These are phyloP conservation scores for Mortierella alpina DNA, from an alignment of 192 early-diverging fungal species.

Conservation along the genomic window DNA sequence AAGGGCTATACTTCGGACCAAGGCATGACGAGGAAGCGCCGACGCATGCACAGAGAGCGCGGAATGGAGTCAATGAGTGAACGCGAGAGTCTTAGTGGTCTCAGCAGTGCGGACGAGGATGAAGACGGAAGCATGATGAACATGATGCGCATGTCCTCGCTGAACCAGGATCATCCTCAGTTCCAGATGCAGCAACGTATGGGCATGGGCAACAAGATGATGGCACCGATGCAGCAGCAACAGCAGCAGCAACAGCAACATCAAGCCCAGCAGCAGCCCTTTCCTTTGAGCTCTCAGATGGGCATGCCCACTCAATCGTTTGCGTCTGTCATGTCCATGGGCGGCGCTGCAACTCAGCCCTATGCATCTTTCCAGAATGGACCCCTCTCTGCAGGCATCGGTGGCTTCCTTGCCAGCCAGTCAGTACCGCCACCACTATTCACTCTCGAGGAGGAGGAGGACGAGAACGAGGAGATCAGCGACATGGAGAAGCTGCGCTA, in stretches of 20 bases:
- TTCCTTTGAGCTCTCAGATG: conserved; percentile 9
- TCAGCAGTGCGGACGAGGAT: conserved; percentile 48
- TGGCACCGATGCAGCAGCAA: conserved; percentile 6
- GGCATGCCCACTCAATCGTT: conserved; percentile 29
- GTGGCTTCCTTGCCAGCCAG: conserved; percentile 34
- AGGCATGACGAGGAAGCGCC: conserved; percentile 34
- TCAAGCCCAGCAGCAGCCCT: conserved; percentile 33
- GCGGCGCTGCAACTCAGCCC: conserved; percentile 1
- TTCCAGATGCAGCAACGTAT: conserved; percentile 2
- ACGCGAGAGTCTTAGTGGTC: conserved; percentile 42
- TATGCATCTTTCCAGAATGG: conserved; percentile 21
- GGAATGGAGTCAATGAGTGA: conserved; percentile 55
- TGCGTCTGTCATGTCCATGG: conserved; percentile 23
- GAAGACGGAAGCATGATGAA: conserved; percentile 31
- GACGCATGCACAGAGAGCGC: conserved; percentile 26
- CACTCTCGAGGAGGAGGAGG: conserved; percentile 49
- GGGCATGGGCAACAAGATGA: not conserved
- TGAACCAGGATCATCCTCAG: conserved; percentile 11
- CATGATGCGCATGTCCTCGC: conserved; percentile 30
- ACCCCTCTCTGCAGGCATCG: conserved; percentile 40
- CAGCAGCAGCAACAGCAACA: conserved; percentile 28
- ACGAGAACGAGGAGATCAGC: conserved; percentile 40
- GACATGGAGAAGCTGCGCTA: conserved; percentile 53
- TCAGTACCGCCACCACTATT: conserved; percentile 31
- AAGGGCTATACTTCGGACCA: conserved; percentile 47